Conservation (phyloP, 108 stramenopile genomes). For the Discostella pseudostelligera region DNA sequence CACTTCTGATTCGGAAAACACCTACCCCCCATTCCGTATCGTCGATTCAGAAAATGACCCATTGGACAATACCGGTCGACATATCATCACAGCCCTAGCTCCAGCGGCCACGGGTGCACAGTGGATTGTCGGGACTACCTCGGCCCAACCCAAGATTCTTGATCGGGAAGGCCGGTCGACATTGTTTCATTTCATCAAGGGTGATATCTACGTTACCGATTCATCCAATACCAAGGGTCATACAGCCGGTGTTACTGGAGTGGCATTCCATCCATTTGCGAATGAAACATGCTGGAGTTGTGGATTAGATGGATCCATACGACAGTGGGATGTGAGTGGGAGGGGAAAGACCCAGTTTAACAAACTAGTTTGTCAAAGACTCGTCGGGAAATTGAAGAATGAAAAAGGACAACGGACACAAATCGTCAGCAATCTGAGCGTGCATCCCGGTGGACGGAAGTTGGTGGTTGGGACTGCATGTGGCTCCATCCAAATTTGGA, state of each 20-base stretch:
- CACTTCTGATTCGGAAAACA: slow-evolving; percentile 12
- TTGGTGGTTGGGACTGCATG: slow-evolving; percentile 77
- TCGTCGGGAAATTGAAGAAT: slow-evolving; percentile 58
- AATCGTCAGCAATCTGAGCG: slow-evolving; percentile 51
- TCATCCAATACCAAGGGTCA: slow-evolving; percentile 83
- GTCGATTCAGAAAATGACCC: slow-evolving; percentile 49
- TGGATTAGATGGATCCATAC: slow-evolving; percentile 76
- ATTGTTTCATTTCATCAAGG: slow-evolving; percentile 72
- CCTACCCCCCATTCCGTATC: slow-evolving; percentile 39
- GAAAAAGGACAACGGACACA: slow-evolving; percentile 60
- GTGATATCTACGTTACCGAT: slow-evolving; percentile 88
- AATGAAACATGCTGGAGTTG: slow-evolving; percentile 71
- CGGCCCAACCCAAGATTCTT: slow-evolving; percentile 77
- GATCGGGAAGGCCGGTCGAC: slow-evolving; percentile 80
- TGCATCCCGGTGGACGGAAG: slow-evolving; percentile 63
- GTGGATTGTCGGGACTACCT: slow-evolving; percentile 74
- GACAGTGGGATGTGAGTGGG: slow-evolving; percentile 85
- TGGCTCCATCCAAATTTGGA: slow-evolving; percentile 86
- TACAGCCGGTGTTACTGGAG: slow-evolving; percentile 76
- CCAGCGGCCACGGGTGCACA: slow-evolving; percentile 68
- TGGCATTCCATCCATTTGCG: slow-evolving; percentile 86
- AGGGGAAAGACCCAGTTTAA: slow-evolving; percentile 74
- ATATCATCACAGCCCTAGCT: slow-evolving; percentile 37
- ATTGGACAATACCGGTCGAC: slow-evolving; percentile 43
- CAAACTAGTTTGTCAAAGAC: slow-evolving; percentile 74